Conservation (phyloP, 2,329 filamentous ascomycete species). For the Metarhizium humberi region DNA sequence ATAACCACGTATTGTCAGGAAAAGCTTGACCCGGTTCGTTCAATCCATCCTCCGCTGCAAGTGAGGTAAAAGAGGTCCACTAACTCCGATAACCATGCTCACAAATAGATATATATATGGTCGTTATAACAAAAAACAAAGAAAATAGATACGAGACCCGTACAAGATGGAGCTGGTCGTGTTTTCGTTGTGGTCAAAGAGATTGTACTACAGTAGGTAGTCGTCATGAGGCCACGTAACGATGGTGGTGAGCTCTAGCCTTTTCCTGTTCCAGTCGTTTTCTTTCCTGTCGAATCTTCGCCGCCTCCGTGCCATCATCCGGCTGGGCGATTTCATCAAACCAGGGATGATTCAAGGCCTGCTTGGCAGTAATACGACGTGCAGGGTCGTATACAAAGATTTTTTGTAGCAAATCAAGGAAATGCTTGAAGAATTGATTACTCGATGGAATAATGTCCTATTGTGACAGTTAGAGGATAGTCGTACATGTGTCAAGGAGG, state of each 20-base stretch:
- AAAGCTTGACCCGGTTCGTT: background rate
- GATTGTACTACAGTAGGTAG: background rate
- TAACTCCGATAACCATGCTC: slow-evolving; percentile 6
- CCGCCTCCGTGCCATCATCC: slow-evolving; percentile 53
- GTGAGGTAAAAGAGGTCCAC: background rate
- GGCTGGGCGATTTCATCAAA: slow-evolving; percentile 47
- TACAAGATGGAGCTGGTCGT: background rate
- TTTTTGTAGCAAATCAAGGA: slow-evolving; percentile 48
- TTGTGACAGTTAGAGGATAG: background rate
- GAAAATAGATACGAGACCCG: background rate
- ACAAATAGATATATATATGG: slow-evolving; percentile 1
- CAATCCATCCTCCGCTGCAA: background rate
- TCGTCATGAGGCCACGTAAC: background rate
- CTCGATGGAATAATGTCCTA: slow-evolving; percentile 45
- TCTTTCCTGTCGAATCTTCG: slow-evolving; percentile 35
- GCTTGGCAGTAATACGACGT: slow-evolving; percentile 49
- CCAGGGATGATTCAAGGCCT: slow-evolving; percentile 52
- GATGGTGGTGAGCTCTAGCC: background rate
- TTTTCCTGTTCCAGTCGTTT: slow-evolving; percentile 6
- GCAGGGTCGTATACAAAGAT: slow-evolving; percentile 54
- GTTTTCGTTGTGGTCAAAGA: background rate
- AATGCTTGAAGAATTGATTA: slow-evolving; percentile 42
- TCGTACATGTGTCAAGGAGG: background rate
- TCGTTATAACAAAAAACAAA: slow-evolving; percentile 2
- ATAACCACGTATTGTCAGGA: background rate